Conservation (phyloP, 2,329 filamentous ascomycete species). For the Cladosporium oxysporum region DNA sequence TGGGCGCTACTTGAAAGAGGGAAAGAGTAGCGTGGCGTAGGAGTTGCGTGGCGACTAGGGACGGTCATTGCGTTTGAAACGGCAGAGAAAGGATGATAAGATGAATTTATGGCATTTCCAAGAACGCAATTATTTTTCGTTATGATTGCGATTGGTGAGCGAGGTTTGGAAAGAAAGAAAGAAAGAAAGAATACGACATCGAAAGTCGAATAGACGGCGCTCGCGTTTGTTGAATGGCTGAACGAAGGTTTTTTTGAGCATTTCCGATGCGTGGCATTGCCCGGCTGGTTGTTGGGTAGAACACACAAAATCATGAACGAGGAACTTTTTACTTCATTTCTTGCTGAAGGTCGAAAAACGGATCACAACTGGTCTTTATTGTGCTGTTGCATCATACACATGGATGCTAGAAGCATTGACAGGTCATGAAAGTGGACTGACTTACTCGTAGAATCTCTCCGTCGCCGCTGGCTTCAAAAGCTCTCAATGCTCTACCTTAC, state of each 20-base stretch:
- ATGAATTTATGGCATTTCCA: constrained; percentile 1
- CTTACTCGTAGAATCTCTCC: not conserved
- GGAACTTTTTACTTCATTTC: not conserved
- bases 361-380: not conserved
- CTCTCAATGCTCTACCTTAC: not conserved
- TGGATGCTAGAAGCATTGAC: no score
- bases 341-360: not conserved
- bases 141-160: not conserved
- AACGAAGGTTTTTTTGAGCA: not conserved
- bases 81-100: not conserved
- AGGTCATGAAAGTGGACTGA: not conserved
- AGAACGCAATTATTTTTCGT: not conserved
- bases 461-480: not conserved
- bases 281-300: not conserved
- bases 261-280: not conserved
- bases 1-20: constrained; percentile 33
- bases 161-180: not conserved
- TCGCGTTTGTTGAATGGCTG: no score
- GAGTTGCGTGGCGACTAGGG: no score
- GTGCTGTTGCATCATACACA: no score
- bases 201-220: not conserved
- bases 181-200: not conserved
- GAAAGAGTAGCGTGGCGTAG: constrained; percentile 7
- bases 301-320: not conserved
- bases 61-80: no score